Evolutionary conservation across 768 basidiomycete species (phyloP).

Genomic region (Calocybe cyanea): DNA sequence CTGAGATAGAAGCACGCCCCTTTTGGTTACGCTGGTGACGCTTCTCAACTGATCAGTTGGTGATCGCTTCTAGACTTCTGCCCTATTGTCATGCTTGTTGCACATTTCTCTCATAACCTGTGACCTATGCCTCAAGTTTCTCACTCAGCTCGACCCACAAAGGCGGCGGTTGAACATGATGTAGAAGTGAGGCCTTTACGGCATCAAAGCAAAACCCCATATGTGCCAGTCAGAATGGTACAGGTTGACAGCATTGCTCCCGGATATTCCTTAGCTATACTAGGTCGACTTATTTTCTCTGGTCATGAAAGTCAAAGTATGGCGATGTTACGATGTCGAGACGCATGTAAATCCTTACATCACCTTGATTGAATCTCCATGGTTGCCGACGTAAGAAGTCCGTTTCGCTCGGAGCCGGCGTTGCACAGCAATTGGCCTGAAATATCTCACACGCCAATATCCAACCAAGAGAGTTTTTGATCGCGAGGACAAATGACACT

Average conservation of each 20-base stretch:
- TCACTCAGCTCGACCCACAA: not conserved
- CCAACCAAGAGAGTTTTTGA: constrained; percentile 8
- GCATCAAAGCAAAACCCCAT: not conserved
- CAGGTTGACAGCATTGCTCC: not conserved
- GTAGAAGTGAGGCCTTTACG: not conserved
- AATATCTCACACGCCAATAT: constrained; percentile 12
- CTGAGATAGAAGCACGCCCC: not conserved
- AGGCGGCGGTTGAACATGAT: not conserved
- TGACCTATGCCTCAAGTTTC: constrained; percentile 6
- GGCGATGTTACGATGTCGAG: constrained; percentile 1
- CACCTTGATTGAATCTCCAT: not conserved
- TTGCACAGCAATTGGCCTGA: not conserved
- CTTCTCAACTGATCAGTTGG: no score
- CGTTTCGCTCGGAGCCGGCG: constrained; percentile 12
- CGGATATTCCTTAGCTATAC: no score
- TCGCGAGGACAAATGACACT: constrained; percentile 5
- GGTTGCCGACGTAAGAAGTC: constrained; percentile 8
- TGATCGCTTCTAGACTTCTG: constrained; percentile 8
- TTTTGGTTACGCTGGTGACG: not conserved
- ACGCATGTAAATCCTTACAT: not conserved
- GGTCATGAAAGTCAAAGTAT: not conserved
- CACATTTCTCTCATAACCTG: constrained; percentile 1
- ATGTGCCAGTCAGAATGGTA: not conserved
- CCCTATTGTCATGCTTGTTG: not conserved
- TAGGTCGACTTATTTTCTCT: no score